Base-by-base conservation (phyloP, 306 rosid genomes). In the Pueraria montana region DNA sequence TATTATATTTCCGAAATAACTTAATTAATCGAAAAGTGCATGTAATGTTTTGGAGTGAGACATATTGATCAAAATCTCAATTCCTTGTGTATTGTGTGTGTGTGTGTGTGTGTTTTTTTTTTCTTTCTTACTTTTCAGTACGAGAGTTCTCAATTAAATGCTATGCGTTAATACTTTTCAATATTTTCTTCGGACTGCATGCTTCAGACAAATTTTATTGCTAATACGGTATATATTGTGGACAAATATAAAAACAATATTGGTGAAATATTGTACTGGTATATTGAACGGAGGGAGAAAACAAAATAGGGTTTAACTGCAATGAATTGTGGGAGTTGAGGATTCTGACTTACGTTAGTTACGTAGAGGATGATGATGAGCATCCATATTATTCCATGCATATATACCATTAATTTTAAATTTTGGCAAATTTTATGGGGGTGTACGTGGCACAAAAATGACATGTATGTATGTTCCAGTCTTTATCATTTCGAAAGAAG, bases 401-500 rank as follows among this genome's bases (percentile, higher is more conserved):
- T 27, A 27, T 27, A 34, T 24, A 20, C 36, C 80, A 67, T 62
- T 27, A 69, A 76, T 48, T 66, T 84, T 23, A 69, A 82, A 74
- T 16, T 2, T 72, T 80, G 78, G 53, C 42, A 45, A 65, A 66
- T 56, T 66, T 52, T 49, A 55, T 40, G 26, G 45, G 42, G 50
- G 38, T 14, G 46, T 34, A 72, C 30, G 66, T 76, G 50, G 77
- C 77, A 78, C 23, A 53, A 71, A 79, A 55, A 65, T 56, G 79
- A 62, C 80, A 50, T 27, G 59, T 8, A 61, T 63, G 20, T 53
- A 59, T 77, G 69, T 42, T 80, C 72, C 74, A 40, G 52, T 84
- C 66, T 78, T 34, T 53, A 26, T 75, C 83, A 58, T 55, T 42
- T 70, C 62, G 53, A 85, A 85, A 80, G 83, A 52, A 66, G 91